A percentile compares a stretch with the other conserved stretches of the same genome.
phyloP scores from a whole-genome alignment of 208 protist species.

The Trichomonas gallinae region DNA sequence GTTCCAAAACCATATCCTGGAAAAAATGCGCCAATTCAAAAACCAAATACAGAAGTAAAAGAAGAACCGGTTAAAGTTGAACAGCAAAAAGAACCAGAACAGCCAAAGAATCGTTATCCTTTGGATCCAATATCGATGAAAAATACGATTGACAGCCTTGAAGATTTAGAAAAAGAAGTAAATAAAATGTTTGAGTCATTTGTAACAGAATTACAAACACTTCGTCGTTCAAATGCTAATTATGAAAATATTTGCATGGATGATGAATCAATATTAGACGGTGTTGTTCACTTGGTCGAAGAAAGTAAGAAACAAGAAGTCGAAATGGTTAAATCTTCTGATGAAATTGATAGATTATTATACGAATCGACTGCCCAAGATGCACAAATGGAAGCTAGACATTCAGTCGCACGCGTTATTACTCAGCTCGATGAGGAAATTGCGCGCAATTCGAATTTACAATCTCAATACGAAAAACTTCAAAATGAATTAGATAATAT shows the following conservation, averaged over 20 bases:
- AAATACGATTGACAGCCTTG: neutral
- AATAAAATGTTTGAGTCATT: neutral
- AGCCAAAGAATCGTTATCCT: neutral
- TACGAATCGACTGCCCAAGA: neutral
- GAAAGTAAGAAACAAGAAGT: neutral
- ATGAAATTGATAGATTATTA: neutral
- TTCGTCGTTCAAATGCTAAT: neutral
- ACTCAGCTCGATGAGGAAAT: neutral
- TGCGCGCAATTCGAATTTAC: neutral
- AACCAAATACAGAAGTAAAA: neutral
- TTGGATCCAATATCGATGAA: neutral
- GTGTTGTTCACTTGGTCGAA: neutral
- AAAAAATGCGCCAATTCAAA: neutral
- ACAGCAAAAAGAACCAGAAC: neutral
- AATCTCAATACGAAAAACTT: neutral
- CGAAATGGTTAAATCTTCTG: neutral
- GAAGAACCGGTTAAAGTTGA: neutral
- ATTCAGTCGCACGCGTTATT: neutral
- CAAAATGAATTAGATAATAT: neutral
- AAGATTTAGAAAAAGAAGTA: neutral
- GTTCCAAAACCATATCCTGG: too few species aligned
- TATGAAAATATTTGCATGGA: neutral
- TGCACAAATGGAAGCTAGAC: neutral
- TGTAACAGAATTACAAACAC: neutral
- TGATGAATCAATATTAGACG: neutral